Evolutionary conservation across 2,329 filamentous ascomycete species (phyloP).

Genomic region (Colletotrichum musicola): DNA sequence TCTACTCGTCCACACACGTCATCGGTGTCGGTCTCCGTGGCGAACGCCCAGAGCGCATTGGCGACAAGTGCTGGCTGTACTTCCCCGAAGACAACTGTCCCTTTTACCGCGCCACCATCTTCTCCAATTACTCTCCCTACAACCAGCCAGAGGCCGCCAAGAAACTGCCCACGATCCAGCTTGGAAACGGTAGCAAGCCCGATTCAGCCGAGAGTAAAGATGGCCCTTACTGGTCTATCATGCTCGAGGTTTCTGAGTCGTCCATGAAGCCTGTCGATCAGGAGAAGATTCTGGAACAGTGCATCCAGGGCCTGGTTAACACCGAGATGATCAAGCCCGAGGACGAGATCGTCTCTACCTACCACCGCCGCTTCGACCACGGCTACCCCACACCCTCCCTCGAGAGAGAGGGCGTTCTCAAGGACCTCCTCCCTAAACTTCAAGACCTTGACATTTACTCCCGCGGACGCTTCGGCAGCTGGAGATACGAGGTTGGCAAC

Average conservation of each 20-base stretch:
- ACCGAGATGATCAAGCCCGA: constrained; percentile 93
- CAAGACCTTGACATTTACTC: constrained; percentile 93
- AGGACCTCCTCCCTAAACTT: constrained; percentile 91
- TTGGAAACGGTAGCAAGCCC: constrained; percentile 88
- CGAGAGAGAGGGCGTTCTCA: constrained; percentile 95
- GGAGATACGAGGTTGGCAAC: constrained; percentile 96
- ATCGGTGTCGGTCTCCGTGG: constrained; percentile 96
- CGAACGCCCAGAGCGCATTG: constrained; percentile 91
- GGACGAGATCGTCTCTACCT: constrained; percentile 97
- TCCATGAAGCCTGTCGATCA: constrained; percentile 93
- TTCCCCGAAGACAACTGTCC: constrained; percentile 99
- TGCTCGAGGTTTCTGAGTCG: constrained; percentile 98
- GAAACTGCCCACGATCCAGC: constrained; percentile 88
- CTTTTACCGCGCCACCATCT: constrained; percentile 99
- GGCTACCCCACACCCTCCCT: constrained; percentile 96
- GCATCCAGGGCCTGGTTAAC: constrained; percentile 96
- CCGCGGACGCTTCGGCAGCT: constrained; percentile 96
- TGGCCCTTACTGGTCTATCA: constrained; percentile 99
- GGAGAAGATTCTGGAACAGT: constrained; percentile 87
- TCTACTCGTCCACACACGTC: constrained; percentile 97
- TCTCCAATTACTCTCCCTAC: constrained; percentile 99
- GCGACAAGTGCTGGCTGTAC: constrained; percentile 99
- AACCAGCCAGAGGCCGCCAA: constrained; percentile 89
- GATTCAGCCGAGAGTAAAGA: constrained; percentile 78
- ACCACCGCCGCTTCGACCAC: constrained; percentile 98